These are phyloP conservation scores for Lolium perenne DNA, from an alignment of 176 grass and related monocot genomes.

Conservation along the genomic window DNA sequence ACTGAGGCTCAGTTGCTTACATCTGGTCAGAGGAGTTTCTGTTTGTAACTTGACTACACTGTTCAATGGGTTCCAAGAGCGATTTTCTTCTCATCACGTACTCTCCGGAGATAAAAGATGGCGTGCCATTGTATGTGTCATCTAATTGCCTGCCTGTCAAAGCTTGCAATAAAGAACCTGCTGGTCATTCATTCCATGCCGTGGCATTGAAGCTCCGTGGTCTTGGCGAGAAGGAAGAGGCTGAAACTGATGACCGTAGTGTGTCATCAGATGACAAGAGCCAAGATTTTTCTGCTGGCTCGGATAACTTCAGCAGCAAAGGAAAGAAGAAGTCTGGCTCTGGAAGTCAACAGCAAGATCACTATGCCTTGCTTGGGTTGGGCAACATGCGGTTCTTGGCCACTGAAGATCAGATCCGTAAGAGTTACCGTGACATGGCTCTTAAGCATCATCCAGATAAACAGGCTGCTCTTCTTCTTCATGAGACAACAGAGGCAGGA, in stretches of 20 bases:
- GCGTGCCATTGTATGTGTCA: conserved; percentile 69
- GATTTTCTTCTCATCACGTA: conserved; percentile 73
- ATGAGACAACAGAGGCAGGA: conserved; percentile 79
- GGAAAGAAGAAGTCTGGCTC: conserved; percentile 87
- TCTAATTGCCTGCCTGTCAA: conserved; percentile 90
- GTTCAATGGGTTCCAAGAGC: conserved; percentile 54
- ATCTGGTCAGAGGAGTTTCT: conserved; percentile 1
- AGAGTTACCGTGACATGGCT: conserved; percentile 91
- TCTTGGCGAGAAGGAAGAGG: conserved; percentile 74
- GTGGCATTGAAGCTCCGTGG: conserved; percentile 74
- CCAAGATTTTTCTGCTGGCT: conserved; percentile 61
- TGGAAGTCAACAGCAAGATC: conserved; percentile 87
- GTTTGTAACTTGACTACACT: conserved; percentile 1
- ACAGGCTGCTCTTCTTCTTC: conserved; percentile 74
- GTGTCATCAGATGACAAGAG: conserved; percentile 85
- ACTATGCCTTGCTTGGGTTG: conserved; percentile 91
- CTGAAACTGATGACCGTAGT: conserved; percentile 71
- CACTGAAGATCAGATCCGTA: conserved; percentile 94
- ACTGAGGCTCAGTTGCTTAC: neutral
- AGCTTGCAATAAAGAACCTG: conserved; percentile 81
- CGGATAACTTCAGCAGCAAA: conserved; percentile 85
- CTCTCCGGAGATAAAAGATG: conserved; percentile 72
- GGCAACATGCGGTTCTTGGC: conserved; percentile 88
- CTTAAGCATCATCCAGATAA: conserved; percentile 99
- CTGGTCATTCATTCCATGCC: conserved; percentile 92